Evolutionary conservation across 2,329 filamentous ascomycete species (phyloP), one percentile per base, ranked within the genome.

Genomic region (Fusarium ambrosium): DNA sequence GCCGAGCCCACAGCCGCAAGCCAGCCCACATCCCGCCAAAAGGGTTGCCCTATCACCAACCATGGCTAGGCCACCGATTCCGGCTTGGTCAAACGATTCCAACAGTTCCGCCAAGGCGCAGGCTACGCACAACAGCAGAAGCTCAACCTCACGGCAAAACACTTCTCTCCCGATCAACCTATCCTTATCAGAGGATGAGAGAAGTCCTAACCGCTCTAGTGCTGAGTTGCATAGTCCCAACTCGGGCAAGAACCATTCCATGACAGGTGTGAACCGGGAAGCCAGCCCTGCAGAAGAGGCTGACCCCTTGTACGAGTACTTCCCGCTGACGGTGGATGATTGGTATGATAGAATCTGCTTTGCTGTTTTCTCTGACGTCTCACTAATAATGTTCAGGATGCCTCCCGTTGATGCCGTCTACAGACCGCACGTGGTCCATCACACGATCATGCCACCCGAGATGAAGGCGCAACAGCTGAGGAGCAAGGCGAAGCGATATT

Each of bases 231-330:
- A 87, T 29, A 90, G 89, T 72, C 89, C 89, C 2, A 84, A 84
- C 55, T 82, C 85, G n/a, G 73, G 81, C n/a, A 87, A 86, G 74
- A 75, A 82, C 67, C 73, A 81, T 69, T 73, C 80, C 7, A 77
- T 79, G 11, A 78, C 80, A 2, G 83, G 80, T 6, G 82, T 84
- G 24, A 82, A 83, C 62, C 76, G 79, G 55, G 87, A 87, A 75
- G 88, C 90, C 80, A 92, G 92, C 80, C 88, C 93, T 37, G 84
- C 92, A 74, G 95, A 97, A 77, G 93, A 92, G 77, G 92, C 92
- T 1, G 95, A 98, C 82, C 86, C 95, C 74, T 86, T 98, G 20
- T 98, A 98, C 81, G 95, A 98, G 84, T 98, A 98, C 81, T 98
- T 98, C 74, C 95, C 95, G 0, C 87, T 98, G 18, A 95, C 93